Conservation (phyloP, 306 rosid genomes). For the Cucurbita maxima region DNA sequence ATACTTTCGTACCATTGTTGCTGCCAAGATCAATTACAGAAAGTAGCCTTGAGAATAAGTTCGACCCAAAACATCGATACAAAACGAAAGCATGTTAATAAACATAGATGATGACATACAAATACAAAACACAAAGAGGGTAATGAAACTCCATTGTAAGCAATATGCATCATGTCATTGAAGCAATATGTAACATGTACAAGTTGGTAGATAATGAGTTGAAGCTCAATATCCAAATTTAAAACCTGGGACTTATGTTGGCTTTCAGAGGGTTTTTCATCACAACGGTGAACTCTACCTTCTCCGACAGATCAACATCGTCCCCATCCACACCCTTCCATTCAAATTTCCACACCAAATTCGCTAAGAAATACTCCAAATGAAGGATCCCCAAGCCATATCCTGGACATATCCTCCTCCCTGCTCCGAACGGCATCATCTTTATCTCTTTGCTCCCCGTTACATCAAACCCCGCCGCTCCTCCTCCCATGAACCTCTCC, state of each 20-base stretch:
- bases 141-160: too few species aligned
- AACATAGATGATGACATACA: too few species aligned
- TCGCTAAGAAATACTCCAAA: constrained; percentile 35
- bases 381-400: constrained; percentile 33
- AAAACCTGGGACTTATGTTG: neutral
- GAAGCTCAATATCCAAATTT: neutral
- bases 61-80: too few species aligned
- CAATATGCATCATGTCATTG: too few species aligned
- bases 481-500: neutral
- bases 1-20: too few species aligned
- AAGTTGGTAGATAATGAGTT: too few species aligned
- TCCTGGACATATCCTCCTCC: constrained; percentile 12
- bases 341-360: constrained; percentile 29
- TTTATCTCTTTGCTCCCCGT: constrained; percentile 10
- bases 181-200: too few species aligned
- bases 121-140: too few species aligned
- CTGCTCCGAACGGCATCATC: constrained; percentile 11
- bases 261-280: constrained; percentile 36
- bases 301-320: constrained; percentile 38
- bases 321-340: constrained; percentile 25
- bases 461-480: neutral
- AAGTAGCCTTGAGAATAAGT: too few species aligned
- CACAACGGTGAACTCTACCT: constrained; percentile 28
- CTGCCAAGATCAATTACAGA: too few species aligned
- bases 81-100: too few species aligned